Evolutionary conservation across 169 alveolate species (phyloP).

Genomic region (Eimeria tenella): DNA sequence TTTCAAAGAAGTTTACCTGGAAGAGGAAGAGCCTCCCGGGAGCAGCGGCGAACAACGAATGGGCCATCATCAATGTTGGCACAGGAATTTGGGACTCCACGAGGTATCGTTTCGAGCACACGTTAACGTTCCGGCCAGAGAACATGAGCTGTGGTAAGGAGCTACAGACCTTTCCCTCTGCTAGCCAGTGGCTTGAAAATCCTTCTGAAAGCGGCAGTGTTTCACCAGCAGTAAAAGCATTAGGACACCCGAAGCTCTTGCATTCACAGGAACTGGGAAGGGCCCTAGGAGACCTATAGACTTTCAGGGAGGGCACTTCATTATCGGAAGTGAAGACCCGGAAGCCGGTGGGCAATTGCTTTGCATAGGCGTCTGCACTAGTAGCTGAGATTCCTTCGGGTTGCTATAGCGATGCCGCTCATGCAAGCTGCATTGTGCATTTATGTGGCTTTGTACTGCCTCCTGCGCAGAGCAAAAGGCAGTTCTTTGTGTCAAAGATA

Average conservation of each 20-base stretch:
- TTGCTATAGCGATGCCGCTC: neutral
- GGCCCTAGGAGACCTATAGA: neutral
- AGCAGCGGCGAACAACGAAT: neutral
- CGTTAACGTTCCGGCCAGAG: conserved; percentile 10
- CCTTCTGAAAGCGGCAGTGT: neutral
- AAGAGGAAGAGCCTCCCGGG: neutral
- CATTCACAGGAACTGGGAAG: neutral
- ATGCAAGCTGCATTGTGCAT: neutral
- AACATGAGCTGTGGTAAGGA: neutral
- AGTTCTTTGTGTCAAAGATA: neutral
- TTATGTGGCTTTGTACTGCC: neutral
- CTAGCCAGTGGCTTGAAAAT: neutral
- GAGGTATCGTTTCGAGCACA: conserved; percentile 2
- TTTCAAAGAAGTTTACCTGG: conserved; percentile 28
- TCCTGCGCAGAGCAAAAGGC: neutral
- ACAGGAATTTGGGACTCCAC: neutral
- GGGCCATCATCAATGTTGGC: conserved; percentile 4
- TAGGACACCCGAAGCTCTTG: neutral
- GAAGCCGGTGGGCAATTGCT: neutral
- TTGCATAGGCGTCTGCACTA: neutral
- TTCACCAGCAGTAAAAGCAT: too few species aligned
- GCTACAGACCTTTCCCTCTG: neutral
- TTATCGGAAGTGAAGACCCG: neutral
- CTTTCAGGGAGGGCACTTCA: neutral
- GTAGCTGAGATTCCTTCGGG: neutral